Evolutionary conservation across 2,329 filamentous ascomycete genomes (phyloP), one percentile per base, ranked within the genome.

Genomic region (Elsinoe arachidis): DNA sequence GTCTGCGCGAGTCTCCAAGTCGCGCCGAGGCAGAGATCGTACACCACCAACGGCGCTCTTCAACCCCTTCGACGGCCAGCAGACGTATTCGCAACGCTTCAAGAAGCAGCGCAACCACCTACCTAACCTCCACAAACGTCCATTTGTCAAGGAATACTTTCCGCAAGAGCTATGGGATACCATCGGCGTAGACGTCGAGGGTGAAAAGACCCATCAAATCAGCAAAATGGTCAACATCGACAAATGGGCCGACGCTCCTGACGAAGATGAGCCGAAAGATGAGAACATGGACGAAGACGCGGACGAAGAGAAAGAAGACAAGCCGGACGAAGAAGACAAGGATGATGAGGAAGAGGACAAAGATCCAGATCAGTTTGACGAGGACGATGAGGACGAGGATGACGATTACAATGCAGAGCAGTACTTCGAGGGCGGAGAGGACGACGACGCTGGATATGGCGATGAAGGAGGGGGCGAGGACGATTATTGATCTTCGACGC

Each of bases 331-430:
- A 0, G 73, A 79, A 6, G 78, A 79, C 1, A 69, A 72, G 12
- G 70, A 70, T 4, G 74, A 78, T 17, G 77, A 79, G 41, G 77
- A 80, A 59, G 75, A 80, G 55, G 78, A 81, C 58, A 79, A 82
- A 56, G 84, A 81, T 61, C 78, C 81, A 44, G 80, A 83, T 44
- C 81, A 82, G 11, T 79, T 82, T 57, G 77, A 78, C 35, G 77
- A 78, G 69, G 78, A 76, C 4, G 79, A 77, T 7, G 77, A 79
- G 56, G 78, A 78, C 35, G 76, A 77, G 67, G 78, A 75, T 10
- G 81, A 80, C 3, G 82, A 84, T 65, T 84, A 85, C 63, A 80
- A 84, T 62, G 82, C 79, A 1, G 82, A 85, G 63, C 77, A 84
- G 61, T 85, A 85, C 72, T 83, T 83, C 63, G 79, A 81, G 61